Evolutionary conservation across 2,329 filamentous ascomycete genomes (phyloP).

Genomic region (Simplicillium sp.): DNA sequence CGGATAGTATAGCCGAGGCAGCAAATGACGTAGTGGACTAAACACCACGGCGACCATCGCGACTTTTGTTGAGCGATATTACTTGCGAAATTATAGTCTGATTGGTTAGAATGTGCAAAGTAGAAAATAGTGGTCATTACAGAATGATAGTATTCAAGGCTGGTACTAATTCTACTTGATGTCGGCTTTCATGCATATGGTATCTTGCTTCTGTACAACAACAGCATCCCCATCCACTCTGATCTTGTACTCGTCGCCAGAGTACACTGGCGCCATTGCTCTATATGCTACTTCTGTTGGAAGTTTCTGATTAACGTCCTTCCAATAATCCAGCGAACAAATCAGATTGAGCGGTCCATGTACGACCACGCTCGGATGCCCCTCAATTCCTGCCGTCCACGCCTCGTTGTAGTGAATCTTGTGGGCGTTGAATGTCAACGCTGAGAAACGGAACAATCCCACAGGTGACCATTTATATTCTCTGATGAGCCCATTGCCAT

Average conservation of each 20-base stretch:
- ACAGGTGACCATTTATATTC: constrained; percentile 29
- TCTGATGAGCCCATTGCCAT: not conserved
- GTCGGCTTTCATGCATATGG: constrained; percentile 6
- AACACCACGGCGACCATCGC: no score
- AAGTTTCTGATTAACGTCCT: constrained; percentile 33
- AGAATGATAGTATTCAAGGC: not conserved
- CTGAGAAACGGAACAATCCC: constrained; percentile 70
- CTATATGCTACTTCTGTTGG: constrained; percentile 48
- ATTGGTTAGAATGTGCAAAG: no score
- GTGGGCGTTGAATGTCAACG: constrained; percentile 78
- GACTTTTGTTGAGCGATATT: no score
- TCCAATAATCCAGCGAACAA: constrained; percentile 59
- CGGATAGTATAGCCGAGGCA: no score
- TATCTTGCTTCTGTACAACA: constrained; percentile 3
- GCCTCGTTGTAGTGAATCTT: constrained; percentile 70
- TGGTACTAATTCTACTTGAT: not conserved
- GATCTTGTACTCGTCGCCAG: constrained; percentile 45
- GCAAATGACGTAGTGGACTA: no score
- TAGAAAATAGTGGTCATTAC: no score
- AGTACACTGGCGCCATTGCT: constrained; percentile 62
- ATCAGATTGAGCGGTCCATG: constrained; percentile 74
- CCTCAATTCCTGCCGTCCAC: constrained; percentile 57
- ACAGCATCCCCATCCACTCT: constrained; percentile 1
- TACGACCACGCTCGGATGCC: constrained; percentile 62
- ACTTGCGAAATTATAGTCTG: no score